A percentile compares a stretch with the other conserved stretches of the same genome.
Conservation (phyloP, 345 rosid species). For the Acer campestre region DNA sequence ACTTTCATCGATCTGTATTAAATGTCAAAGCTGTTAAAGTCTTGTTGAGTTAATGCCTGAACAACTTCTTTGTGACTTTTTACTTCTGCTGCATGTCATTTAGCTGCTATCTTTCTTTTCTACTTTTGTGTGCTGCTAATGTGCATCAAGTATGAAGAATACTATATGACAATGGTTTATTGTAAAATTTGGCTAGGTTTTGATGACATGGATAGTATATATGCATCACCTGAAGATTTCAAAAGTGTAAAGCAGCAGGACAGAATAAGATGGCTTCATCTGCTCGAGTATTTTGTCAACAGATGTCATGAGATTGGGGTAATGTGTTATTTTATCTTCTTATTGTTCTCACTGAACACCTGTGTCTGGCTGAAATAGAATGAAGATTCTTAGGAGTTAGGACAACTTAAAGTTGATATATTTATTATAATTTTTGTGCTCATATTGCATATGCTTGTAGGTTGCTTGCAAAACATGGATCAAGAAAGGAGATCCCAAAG, state of each 20-base stretch:
- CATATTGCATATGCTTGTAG: slow-evolving; percentile 36
- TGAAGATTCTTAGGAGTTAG: neutral
- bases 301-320: slow-evolving; percentile 87
- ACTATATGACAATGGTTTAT: too few species aligned
- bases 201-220: too few species aligned
- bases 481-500: slow-evolving; percentile 85
- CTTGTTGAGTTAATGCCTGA: too few species aligned
- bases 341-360: neutral
- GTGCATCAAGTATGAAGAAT: too few species aligned
- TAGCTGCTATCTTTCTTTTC: too few species aligned
- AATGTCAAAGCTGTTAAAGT: too few species aligned
- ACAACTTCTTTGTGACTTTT: too few species aligned
- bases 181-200: too few species aligned
- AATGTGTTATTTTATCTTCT: slow-evolving; percentile 19
- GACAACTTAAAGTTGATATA: neutral
- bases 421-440: neutral
- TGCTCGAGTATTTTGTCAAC: slow-evolving; percentile 83
- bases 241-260: slow-evolving; percentile 57
- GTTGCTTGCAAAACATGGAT: slow-evolving; percentile 90
- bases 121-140: too few species aligned
- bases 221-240: too few species aligned
- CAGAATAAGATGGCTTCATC: slow-evolving; percentile 71
- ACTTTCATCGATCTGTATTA: too few species aligned
- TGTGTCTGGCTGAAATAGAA: neutral
- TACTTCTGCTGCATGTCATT: too few species aligned